Percentiles rank a stretch among this genome's conserved stretches.
phyloP scores from a whole-genome alignment of 768 basidiomycete species.

The Termitomyces sp. region DNA sequence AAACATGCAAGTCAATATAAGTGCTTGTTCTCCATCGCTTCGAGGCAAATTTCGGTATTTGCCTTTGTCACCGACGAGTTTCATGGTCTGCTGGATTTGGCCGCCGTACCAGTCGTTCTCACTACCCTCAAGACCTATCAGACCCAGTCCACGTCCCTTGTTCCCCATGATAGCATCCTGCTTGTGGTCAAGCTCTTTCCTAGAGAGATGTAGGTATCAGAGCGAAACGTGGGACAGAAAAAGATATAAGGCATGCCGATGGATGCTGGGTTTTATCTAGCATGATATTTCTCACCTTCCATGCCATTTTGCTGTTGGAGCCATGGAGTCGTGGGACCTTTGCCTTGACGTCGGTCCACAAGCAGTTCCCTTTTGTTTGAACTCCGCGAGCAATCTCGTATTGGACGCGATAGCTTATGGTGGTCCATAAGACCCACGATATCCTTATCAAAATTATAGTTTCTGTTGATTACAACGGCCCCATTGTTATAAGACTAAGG shows the following conservation, averaged over 20 bases:
- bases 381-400: conserved; percentile 43
- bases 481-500: too few species aligned
- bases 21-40: conserved; percentile 53
- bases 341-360: conserved; percentile 34
- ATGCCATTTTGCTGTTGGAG: conserved; percentile 28
- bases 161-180: conserved; percentile 60
- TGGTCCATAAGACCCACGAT: conserved; percentile 36
- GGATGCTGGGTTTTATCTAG: conserved; percentile 14
- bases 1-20: conserved; percentile 67
- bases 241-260: conserved; percentile 8
- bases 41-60: conserved; percentile 44
- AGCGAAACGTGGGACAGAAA: neutral
- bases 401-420: conserved; percentile 35
- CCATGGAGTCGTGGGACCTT: conserved; percentile 31
- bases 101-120: conserved; percentile 66
- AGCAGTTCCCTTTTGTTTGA: conserved; percentile 34
- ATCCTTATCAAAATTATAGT: conserved; percentile 21
- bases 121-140: conserved; percentile 53
- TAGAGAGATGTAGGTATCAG: conserved; percentile 16
- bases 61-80: conserved; percentile 31
- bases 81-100: conserved; percentile 56
- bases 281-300: conserved; percentile 35
- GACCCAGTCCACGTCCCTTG: conserved; percentile 55
- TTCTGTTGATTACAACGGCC: too few species aligned
- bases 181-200: conserved; percentile 64